A percentile compares a stretch with the other conserved stretches of the same genome.
These are phyloP conservation scores for Eimeria brunetti DNA, from an alignment of 169 alveolate genomes.

Conservation along the genomic window DNA sequence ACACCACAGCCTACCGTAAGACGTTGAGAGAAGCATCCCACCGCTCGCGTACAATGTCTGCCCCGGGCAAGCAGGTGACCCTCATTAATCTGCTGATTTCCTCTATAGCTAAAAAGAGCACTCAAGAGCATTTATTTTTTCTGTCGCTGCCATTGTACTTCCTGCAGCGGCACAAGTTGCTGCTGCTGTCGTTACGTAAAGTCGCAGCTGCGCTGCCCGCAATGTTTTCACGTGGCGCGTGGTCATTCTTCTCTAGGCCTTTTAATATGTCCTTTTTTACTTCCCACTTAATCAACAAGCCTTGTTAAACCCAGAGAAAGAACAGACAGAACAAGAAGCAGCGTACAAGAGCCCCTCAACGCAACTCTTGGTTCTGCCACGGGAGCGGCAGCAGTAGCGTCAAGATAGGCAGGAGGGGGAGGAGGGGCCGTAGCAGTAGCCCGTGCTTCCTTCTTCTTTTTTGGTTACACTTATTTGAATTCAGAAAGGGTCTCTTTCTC, in stretches of 20 bases:
- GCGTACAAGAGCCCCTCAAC: constrained; percentile 16
- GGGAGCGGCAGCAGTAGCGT: constrained; percentile 53
- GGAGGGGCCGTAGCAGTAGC: constrained; percentile 37
- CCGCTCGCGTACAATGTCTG: not conserved
- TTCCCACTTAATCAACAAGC: not conserved
- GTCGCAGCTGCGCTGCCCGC: not conserved
- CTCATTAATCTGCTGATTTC: not conserved
- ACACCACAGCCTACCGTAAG: not conserved
- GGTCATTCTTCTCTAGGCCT: not conserved
- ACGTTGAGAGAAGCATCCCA: not conserved
- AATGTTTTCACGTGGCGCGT: not conserved
- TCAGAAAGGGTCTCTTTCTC: constrained; percentile 30
- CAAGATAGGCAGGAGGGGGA: constrained; percentile 63
- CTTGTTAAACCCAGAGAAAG: not conserved
- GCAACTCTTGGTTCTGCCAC: constrained; percentile 41
- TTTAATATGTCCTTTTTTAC: not conserved
- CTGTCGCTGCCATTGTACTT: not conserved
- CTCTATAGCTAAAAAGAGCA: not conserved
- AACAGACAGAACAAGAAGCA: constrained; percentile 34
- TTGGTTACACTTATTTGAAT: constrained; percentile 46
- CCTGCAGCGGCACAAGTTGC: constrained; percentile 28
- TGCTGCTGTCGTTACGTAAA: constrained; percentile 35
- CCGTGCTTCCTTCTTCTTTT: not conserved
- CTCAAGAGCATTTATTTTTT: not conserved
- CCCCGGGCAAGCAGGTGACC: not conserved